Conservation (phyloP, 2,329 filamentous ascomycete genomes). For the Aspergillus thermomutatus region DNA sequence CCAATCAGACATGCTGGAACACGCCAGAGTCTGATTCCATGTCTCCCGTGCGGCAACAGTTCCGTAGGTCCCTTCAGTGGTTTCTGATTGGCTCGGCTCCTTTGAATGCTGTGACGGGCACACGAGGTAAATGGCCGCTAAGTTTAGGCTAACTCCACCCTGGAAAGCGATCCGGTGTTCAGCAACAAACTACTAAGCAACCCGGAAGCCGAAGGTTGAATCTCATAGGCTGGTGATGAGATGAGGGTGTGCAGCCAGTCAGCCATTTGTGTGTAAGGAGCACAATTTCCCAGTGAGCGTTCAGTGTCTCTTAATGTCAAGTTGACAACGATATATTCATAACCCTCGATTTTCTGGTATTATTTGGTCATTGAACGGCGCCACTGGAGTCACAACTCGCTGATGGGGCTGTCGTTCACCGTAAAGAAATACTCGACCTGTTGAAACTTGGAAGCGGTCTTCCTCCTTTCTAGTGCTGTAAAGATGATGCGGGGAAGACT, state of each 20-base stretch:
- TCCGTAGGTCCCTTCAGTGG: not conserved
- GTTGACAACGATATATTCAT: not conserved
- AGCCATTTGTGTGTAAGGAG: not conserved
- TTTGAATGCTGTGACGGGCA: not conserved
- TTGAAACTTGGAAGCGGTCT: not conserved
- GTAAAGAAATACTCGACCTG: not conserved
- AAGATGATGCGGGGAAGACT: not conserved
- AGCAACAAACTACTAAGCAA: not conserved
- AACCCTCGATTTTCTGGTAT: not conserved
- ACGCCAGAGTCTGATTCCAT: slow-evolving; percentile 3
- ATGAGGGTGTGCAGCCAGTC: not conserved
- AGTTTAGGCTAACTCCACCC: slow-evolving; percentile 3
- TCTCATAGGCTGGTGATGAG: not conserved
- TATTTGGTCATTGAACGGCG: not conserved
- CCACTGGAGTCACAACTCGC: not conserved
- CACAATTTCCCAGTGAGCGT: not conserved
- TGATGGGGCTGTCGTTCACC: not conserved
- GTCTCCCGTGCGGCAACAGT: slow-evolving; percentile 8
- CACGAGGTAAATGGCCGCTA: slow-evolving; percentile 7
- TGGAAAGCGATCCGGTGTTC: slow-evolving; percentile 7
- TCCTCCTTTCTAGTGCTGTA: not conserved
- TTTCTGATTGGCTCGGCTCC: not conserved
- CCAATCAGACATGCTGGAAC: not conserved
- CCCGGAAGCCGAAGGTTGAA: slow-evolving; percentile 1
- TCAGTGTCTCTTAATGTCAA: not conserved